Base-by-base conservation (phyloP, 306 rosid species). In the Boehmeria nivea region DNA sequence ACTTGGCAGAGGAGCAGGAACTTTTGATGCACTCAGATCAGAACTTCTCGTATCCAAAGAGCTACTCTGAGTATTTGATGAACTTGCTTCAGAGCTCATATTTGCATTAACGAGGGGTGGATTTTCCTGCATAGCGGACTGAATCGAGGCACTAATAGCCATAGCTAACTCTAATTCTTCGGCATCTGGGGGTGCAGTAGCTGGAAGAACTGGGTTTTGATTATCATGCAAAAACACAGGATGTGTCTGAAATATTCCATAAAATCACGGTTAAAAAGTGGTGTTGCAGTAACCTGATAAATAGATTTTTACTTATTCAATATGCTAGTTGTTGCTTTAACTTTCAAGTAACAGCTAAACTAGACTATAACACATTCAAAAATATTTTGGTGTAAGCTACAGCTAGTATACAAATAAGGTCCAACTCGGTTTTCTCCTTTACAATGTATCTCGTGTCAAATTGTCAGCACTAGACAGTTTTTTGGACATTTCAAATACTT, bases 71-170 rank as follows among this genome's bases (percentile, higher is more conserved):
- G 64, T 51, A 56, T 47, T 60, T 9, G 96, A 85, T 39, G 99
- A 51, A 72, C 94, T 79, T 54, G 80, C 88, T 64, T 57, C 81
- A 46, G 59, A 58, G 75, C 59, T 76, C 26, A 63, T 76, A 34
- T 61, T 78, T 53, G 79, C 25, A 73, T 47, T 77, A 20, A 72
- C 59, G 56, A 58, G 33, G 52, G 82, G 60, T 59, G 15, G 21
- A 38, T 27, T 59, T 25, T 43, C 64, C 52, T 26, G 87, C 24
- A 64, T 6, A 66, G 87, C 81, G 51, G 79, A 57, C 72, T 85
- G 88, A 47, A 88, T 53, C 45, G 96, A 88, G 55, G 86, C 90
- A 37, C 63, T 75, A 65, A 87, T 58, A 39, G 95, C 95, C 83
- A 83, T 73, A 45, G 71, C 80, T 54, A 87, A 48, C 65, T 81